Evolutionary conservation across 2,329 filamentous ascomycete species (phyloP).

Genomic region (Aspergillus transmontanensis): DNA sequence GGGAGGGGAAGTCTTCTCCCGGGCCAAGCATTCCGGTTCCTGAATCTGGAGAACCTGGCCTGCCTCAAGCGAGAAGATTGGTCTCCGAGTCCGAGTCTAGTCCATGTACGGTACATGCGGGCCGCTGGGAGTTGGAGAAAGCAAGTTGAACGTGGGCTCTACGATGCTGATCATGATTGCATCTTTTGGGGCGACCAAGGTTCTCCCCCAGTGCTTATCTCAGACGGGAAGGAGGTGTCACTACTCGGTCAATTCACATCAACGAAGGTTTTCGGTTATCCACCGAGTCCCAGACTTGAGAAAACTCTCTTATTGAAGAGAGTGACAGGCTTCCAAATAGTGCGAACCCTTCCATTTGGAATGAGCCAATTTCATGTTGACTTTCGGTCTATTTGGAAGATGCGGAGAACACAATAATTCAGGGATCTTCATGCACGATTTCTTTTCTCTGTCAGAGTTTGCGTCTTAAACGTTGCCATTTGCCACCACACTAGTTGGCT

Average conservation of each 20-base stretch:
- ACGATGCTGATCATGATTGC: constrained; percentile 1
- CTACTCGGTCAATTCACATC: background rate
- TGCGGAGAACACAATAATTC: constrained; percentile 1
- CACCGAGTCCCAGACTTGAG: background rate
- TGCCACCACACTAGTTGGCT: background rate
- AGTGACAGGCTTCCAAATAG: constrained; percentile 2
- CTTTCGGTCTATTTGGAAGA: background rate
- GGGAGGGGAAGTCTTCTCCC: background rate
- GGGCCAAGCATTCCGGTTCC: background rate
- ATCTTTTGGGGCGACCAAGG: background rate
- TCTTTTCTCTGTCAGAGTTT: background rate
- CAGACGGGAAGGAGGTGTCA: constrained; percentile 6
- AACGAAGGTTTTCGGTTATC: background rate
- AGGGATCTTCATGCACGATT: background rate
- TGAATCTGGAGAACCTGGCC: constrained; percentile 3
- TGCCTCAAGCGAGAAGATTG: constrained; percentile 8
- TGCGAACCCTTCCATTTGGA: constrained; percentile 9
- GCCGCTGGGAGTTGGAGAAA: constrained; percentile 12
- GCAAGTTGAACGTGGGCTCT: background rate
- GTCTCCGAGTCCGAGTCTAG: constrained; percentile 14
- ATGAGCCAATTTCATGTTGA: constrained; percentile 7
- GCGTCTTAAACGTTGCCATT: background rate
- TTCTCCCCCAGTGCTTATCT: background rate
- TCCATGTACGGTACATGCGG: constrained; percentile 17
- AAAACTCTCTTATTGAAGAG: constrained; percentile 9